Evolutionary conservation across 345 rosid species (phyloP), one percentile per base, ranked within the genome.

Genomic region (Salix dunnii): DNA sequence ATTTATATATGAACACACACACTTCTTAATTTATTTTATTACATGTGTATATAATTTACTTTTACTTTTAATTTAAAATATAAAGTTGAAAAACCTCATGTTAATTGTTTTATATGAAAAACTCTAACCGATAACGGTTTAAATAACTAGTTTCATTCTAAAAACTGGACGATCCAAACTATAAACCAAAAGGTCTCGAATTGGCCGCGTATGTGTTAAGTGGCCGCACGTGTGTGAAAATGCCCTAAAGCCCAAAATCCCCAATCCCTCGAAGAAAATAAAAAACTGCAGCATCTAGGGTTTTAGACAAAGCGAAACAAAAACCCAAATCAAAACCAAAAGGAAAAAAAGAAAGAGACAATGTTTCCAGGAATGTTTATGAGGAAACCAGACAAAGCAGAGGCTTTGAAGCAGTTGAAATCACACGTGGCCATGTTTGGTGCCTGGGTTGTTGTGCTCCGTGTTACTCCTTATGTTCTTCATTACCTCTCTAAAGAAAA

Each of bases 351-450:
- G 27, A 58, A 48, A 36, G 35, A 6, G 78, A 68, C 12, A 77
- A 94, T 94, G 98, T 94, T 94, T 87, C 92, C 93, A 10, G 93
- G 91, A 28, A 89, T 91, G 94, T 89, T 94, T 70, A 78, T 86
- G 92, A 78, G 86, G 25, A 91, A 94, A 78, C 97, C 97, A 33
- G 95, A 91, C 86, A 92, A 92, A 87, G 91, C 84, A 49, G 91
- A 63, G 81, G 98, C 96, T 67, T 83, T 92, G 88, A 94, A 89
- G 88, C 88, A 94, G 92, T 84, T 92, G 8, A 84, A 80, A 79
- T 17, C 76, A 1, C 95, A 94, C 48, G 90, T 55, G 8, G 86
- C 86, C 27, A 75, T 91, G 82, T 94, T 94, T 82, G 88, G 89
- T 17, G 81, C 74, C 42, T 92, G 91, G 94, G 89, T 83, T 68